Evolutionary conservation across 2,329 filamentous ascomycete species (phyloP), one percentile per base, ranked within the genome.

Genomic region (Fusarium concolor): DNA sequence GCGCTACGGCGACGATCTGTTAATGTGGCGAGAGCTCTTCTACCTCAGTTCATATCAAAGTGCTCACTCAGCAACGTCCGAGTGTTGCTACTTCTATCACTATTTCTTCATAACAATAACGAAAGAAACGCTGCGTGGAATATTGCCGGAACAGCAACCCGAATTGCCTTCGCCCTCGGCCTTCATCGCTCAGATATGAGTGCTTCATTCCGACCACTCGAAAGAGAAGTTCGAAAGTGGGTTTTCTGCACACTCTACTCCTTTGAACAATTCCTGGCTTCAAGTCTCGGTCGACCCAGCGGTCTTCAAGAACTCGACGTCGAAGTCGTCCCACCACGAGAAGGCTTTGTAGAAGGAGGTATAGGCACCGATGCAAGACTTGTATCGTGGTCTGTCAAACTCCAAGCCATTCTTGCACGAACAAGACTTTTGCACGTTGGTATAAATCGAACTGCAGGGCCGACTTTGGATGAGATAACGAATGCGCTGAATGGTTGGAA

Each of bases 71-170:
- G 46, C 0, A 71, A 71, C 7, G 65, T 71, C 1, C 39, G 68
- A 2, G 68, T 71, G 2, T 10, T 71, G 5, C 1, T 71, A 0
- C 15, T 71, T 2, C 45, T 71, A 37, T 66, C 77, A 1, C 51
- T 80, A 2, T 80, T 79, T 45, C 58, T 80, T 2, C 78, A 80
- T 43, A 80, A 80, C 35, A 77, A 78, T 35, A 79, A 79, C 54
- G 79, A 80, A 47, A 68, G 79, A 9, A 80, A 80, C 29, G 78
- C 78, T 2, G 76, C 78, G 0, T 79, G 77, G 77, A 79, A 79
- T 18, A 69, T 78, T 0, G 71, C 74, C 1, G 77, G 77, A 4
- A 75, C 77, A 3, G 77, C 77, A 1, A 78, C 71, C 5, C 66
- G 77, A 1, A 73, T 78, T 18, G 69, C 74, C 2, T 78, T 77